These are phyloP conservation scores for Penicillium silybi DNA, from an alignment of 495 filamentous ascomycete genomes.

Conservation along the genomic window DNA sequence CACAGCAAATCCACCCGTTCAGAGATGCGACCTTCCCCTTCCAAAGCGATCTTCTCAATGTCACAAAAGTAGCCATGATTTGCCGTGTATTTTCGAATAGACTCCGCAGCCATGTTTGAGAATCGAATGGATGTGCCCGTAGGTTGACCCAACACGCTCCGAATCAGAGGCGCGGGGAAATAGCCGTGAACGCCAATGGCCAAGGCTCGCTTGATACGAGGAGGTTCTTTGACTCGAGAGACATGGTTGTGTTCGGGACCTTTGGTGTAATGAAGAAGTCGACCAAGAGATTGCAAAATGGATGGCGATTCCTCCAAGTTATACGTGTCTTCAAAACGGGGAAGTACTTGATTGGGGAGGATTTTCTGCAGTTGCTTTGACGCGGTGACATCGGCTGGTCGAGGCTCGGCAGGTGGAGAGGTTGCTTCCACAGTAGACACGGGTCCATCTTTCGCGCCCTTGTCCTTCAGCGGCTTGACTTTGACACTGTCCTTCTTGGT, in stretches of 20 bases:
- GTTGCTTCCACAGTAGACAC: conserved; percentile 31
- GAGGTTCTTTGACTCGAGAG: conserved; percentile 62
- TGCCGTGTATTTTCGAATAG: conserved; percentile 77
- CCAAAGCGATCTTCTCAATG: conserved; percentile 88
- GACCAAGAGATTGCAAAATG: conserved; percentile 66
- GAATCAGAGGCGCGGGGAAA: conserved; percentile 80
- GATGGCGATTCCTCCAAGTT: conserved; percentile 61
- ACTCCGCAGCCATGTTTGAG: conserved; percentile 78
- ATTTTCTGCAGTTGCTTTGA: conserved; percentile 43
- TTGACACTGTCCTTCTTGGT: conserved; percentile 43
- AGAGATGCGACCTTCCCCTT: conserved; percentile 94
- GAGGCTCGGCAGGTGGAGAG: conserved; percentile 18
- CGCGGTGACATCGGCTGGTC: conserved; percentile 33
- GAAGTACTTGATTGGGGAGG: conserved; percentile 63
- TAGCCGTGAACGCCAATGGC: conserved; percentile 95
- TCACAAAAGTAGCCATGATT: conserved; percentile 59
- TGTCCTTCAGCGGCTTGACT: conserved; percentile 43
- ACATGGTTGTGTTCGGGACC: conserved; percentile 65
- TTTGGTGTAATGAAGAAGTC: conserved; percentile 59
- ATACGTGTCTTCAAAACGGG: conserved; percentile 66
- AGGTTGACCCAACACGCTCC: conserved; percentile 86
- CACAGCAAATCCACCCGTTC: conserved; percentile 88
- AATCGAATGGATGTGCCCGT: conserved; percentile 94
- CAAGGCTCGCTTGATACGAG: conserved; percentile 73
- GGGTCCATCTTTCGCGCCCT: conserved; percentile 28